Base-by-base conservation (phyloP, 805 yeast species). In the Nakazawaea wyomingensis region DNA sequence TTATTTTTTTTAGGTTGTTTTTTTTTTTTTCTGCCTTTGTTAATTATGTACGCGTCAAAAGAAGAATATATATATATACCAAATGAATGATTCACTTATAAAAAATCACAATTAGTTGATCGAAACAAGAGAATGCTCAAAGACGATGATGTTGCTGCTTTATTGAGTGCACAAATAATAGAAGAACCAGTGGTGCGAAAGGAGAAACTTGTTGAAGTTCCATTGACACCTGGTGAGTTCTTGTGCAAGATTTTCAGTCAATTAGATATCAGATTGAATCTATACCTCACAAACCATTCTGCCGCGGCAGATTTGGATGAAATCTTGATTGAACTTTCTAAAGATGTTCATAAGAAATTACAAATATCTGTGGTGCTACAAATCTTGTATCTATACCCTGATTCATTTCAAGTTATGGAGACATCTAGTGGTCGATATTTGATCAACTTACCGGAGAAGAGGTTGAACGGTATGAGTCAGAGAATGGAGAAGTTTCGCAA, bases 371-470 rank as follows among this genome's bases (percentile, higher is more conserved):
- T 22, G 11, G 37, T 42, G n/a, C 18, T 42, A n/a, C 46, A 43
- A 22, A 43, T 43, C 19, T 34, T 43, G 30, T 28, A 37, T 17
- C 4, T 38, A 2, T 43, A 31, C 28, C 46, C 46, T 4, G 43
- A 34, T n/a, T 33, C 39, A 8, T 43, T 38, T 21, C 28, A 34
- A 22, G 43, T 43, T 4, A 18, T 10, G 8, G 39, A 34, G 30
- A 43, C 46, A 8, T 37, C 39, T 13, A 43, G 26, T 43, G 43
- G 43, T 14, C 17, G 27, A 5, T 37, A 37, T 14, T 34, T 43
- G 26, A 43, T 43, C 9, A 37, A 38, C 19, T 27, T 31, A 21
- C 35, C 37, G 9, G n/a, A 22, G 1, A 9, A 21, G 14, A 29
- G 19, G n/a, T 34, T 43, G 17, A 18, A 43, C 11, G 19, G 35